A percentile compares a stretch with the other conserved stretches of the same genome.
phyloP scores from a whole-genome alignment of 2,329 filamentous ascomycete genomes.

The Clonostachys solani region DNA sequence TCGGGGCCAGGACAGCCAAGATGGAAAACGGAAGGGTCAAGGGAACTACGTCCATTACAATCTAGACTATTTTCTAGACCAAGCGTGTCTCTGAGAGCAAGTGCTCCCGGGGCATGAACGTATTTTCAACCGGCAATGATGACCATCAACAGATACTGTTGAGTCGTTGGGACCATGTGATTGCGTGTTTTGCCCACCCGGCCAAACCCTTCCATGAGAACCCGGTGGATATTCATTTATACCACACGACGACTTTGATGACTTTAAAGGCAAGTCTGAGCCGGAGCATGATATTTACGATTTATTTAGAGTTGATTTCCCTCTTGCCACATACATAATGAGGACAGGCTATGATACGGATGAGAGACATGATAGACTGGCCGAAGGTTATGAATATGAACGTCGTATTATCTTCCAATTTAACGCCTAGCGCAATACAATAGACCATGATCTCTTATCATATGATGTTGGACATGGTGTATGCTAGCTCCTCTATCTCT shows the following conservation, averaged over 20 bases:
- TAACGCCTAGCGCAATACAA: too few relatives aligned
- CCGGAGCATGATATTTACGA: conserved; percentile 12
- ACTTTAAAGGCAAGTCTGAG: conserved; percentile 65
- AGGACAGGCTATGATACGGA: too few relatives aligned
- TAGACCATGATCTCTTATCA: too few relatives aligned
- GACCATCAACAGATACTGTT: conserved; percentile 70
- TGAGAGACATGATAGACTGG: too few relatives aligned
- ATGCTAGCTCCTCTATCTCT: too few relatives aligned
- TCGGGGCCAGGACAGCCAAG: conserved; percentile 77
- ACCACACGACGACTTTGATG: conserved; percentile 36
- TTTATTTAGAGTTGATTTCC: too few relatives aligned
- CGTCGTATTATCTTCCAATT: too few relatives aligned
- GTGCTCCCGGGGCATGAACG: conserved; percentile 3
- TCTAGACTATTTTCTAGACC: background rate
- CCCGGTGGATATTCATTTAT: conserved; percentile 7
- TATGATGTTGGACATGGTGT: too few relatives aligned
- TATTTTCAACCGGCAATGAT: conserved; percentile 49
- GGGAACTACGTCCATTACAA: conserved; percentile 56
- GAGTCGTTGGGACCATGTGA: conserved; percentile 37
- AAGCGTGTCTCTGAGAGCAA: conserved; percentile 6
- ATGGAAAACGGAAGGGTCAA: conserved; percentile 69
- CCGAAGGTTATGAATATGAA: too few relatives aligned
- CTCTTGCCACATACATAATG: too few relatives aligned
- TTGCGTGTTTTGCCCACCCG: conserved; percentile 41
- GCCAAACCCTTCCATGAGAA: conserved; percentile 39